phyloP scores from a whole-genome alignment of 1,284 basidiomycete genomes.

The Volvariella surrecta region DNA sequence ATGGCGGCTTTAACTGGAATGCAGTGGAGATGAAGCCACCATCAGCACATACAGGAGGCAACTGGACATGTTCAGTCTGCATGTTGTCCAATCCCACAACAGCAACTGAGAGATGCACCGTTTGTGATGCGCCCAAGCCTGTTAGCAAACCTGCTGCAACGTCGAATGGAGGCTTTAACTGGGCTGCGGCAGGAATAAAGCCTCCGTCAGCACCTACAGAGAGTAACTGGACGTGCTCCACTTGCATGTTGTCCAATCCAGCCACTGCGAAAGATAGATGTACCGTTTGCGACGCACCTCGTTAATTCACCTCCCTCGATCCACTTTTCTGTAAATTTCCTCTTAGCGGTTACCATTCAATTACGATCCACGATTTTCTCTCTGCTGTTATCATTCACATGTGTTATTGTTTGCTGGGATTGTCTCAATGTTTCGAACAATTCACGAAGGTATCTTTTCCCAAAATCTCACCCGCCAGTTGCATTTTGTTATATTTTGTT shows the following conservation, averaged over 20 bases:
- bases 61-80: constrained; percentile 33
- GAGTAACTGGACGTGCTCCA: constrained; percentile 12
- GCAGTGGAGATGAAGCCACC: constrained; percentile 40
- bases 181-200: constrained; percentile 2
- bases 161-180: background rate
- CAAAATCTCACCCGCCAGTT: too few relatives aligned
- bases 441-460: too few relatives aligned
- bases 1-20: constrained; percentile 43
- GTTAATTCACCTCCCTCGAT: background rate
- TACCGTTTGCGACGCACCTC: constrained; percentile 12
- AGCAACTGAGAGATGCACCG: constrained; percentile 37
- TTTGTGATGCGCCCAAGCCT: constrained; percentile 35
- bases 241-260: constrained; percentile 7
- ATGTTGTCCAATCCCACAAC: constrained; percentile 33
- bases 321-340: too few relatives aligned
- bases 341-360: too few relatives aligned
- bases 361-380: too few relatives aligned
- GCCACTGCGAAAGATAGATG: background rate
- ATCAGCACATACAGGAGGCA: constrained; percentile 14
- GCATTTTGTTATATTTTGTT: too few relatives aligned
- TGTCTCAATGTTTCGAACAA: too few relatives aligned
- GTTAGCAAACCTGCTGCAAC: constrained; percentile 6
- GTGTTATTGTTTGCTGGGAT: too few relatives aligned
- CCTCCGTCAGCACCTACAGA: constrained; percentile 8
- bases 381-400: too few relatives aligned